phyloP scores from a whole-genome alignment of 371 early-diverging fungal genomes.

The Sporodiniella umbellata region DNA sequence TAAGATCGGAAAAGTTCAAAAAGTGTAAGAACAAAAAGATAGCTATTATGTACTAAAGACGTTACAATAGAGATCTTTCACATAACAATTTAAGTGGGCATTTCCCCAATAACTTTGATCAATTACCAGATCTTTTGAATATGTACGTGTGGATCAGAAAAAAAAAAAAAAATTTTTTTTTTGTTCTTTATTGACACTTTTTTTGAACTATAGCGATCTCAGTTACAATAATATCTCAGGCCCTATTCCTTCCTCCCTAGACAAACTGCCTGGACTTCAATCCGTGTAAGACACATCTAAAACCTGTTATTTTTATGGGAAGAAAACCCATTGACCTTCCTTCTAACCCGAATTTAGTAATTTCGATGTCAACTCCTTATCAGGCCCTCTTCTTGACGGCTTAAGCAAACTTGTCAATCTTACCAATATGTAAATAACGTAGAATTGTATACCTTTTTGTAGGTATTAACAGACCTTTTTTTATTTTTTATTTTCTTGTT shows the following conservation, averaged over 20 bases:
- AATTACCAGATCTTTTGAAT: conserved; percentile 36
- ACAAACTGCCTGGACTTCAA: conserved; percentile 19
- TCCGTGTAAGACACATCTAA: conserved; percentile 15
- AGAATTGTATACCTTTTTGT: too few relatives aligned
- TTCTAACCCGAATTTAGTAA: conserved; percentile 25
- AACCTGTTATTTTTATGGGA: too few relatives aligned
- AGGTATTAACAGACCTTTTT: background rate
- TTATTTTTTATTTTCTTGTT: conserved; percentile 1
- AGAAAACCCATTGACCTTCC: too few relatives aligned
- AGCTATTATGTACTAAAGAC: too few relatives aligned
- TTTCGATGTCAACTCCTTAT: conserved; percentile 32
- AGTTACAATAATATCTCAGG: conserved; percentile 51
- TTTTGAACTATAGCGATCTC: conserved; percentile 34
- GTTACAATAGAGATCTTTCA: conserved; percentile 36
- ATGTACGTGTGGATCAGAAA: conserved; percentile 24
- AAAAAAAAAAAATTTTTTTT: background rate
- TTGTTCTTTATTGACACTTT: background rate
- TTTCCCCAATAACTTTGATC: conserved; percentile 40
- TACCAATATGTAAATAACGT: conserved; percentile 36
- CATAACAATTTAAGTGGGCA: conserved; percentile 47
- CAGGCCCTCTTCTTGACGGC: conserved; percentile 26
- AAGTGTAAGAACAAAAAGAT: conserved; percentile 32
- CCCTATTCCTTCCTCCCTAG: conserved; percentile 35
- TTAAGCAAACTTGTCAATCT: conserved; percentile 23
- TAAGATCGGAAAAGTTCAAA: conserved; percentile 27